Percentiles rank a stretch among this genome's conserved stretches.
Evolutionary conservation across 148 eudicot species (phyloP).

Genomic region (Tetragonia tetragonoides): DNA sequence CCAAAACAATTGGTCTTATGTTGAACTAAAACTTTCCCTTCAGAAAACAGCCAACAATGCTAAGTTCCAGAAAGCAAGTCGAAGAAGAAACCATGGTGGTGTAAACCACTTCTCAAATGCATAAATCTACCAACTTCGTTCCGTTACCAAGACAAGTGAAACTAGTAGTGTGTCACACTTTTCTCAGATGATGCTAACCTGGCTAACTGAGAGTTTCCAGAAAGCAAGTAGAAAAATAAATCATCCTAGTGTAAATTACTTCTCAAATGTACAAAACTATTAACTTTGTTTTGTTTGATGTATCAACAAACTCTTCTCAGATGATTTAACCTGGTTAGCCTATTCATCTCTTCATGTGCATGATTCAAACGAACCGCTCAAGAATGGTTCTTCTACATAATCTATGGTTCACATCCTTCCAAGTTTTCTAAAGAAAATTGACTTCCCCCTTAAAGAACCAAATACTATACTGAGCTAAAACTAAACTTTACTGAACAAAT

Average conservation of each 20-base stretch:
- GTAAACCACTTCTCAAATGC: neutral
- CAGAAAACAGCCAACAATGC: neutral
- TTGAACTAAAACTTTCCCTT: neutral
- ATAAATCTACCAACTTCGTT: neutral
- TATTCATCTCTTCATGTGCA: neutral
- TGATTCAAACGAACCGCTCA: neutral
- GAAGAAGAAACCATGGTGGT: neutral
- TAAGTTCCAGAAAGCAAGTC: neutral
- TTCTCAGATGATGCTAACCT: neutral
- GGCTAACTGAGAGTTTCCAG: no score
- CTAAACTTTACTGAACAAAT: neutral
- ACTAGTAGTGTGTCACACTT: neutral
- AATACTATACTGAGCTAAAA: neutral
- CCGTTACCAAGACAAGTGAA: neutral
- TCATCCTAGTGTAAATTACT: neutral
- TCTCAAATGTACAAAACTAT: neutral
- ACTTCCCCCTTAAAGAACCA: neutral
- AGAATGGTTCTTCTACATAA: no score
- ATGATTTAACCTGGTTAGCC: neutral
- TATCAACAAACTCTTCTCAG: neutral
- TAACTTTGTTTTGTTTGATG: neutral
- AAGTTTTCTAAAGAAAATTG: no score
- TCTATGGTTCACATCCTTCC: neutral
- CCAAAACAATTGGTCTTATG: neutral
- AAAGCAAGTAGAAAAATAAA: neutral